phyloP scores from a whole-genome alignment of 108 stramenopile genomes.

The Fragilaria crotonensis region DNA sequence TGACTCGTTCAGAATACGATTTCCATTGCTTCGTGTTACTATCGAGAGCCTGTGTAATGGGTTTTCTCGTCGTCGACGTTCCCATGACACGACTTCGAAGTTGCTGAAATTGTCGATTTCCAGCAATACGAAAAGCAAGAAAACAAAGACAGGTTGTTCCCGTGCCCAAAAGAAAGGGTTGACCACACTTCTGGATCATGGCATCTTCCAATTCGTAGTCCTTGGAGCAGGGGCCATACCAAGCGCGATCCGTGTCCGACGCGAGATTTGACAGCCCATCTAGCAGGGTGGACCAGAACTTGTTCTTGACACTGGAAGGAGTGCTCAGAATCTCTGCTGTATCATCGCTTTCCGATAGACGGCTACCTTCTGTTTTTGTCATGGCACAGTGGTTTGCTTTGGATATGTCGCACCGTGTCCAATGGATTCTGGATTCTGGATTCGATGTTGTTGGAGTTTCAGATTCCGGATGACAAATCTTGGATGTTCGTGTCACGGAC shows the following conservation, averaged over 20 bases:
- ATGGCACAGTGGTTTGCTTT: background rate
- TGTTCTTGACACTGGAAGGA: background rate
- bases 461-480: too few relatives aligned
- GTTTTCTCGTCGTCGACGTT: background rate
- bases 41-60: background rate
- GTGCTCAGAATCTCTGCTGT: background rate
- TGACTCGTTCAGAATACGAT: slow-evolving; percentile 1
- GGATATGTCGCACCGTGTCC: too few relatives aligned
- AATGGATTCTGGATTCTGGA: too few relatives aligned
- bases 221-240: slow-evolving; percentile 1
- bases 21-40: slow-evolving; percentile 8
- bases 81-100: slow-evolving; percentile 1
- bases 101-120: background rate
- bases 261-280: background rate
- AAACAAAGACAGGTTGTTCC: background rate
- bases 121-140: slow-evolving; percentile 8
- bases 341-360: slow-evolving; percentile 1
- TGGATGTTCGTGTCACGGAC: too few relatives aligned
- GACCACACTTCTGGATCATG: background rate
- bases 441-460: too few relatives aligned
- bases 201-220: slow-evolving; percentile 1
- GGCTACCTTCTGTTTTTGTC: background rate
- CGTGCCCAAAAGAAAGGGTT: slow-evolving; percentile 2
- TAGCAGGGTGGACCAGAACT: background rate
- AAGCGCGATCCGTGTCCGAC: background rate